Conservation (phyloP, 2,329 filamentous ascomycete genomes). For the Thielaviopsis populi region DNA sequence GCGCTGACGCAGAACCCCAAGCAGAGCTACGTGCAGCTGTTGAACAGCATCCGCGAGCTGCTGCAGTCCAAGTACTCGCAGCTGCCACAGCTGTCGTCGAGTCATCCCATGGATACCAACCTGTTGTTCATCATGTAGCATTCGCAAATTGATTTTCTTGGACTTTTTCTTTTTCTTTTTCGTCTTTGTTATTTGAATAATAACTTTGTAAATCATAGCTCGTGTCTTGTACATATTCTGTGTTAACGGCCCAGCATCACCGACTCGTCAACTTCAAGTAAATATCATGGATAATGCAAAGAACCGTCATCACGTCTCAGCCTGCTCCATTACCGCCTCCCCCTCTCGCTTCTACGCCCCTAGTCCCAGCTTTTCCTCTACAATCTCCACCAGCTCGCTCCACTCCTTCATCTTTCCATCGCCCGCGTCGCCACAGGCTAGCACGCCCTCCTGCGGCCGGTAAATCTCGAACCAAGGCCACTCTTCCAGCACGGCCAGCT, state of each 20-base stretch:
- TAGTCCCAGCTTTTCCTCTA: slow-evolving; percentile 32
- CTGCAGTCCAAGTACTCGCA: slow-evolving; percentile 66
- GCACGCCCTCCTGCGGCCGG: slow-evolving; percentile 54
- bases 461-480: slow-evolving; percentile 57
- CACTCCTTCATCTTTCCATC: slow-evolving; percentile 73
- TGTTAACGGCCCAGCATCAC: too few species aligned
- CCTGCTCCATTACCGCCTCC: background rate
- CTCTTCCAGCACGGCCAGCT: slow-evolving; percentile 52
- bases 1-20: slow-evolving; percentile 76
- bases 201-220: background rate
- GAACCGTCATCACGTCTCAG: background rate
- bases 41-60: slow-evolving; percentile 81
- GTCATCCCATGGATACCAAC: slow-evolving; percentile 64
- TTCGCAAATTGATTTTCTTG: slow-evolving; percentile 12
- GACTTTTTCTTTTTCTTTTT: background rate
- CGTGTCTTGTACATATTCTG: background rate
- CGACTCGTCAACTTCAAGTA: too few species aligned
- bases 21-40: slow-evolving; percentile 77
- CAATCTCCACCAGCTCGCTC: slow-evolving; percentile 52
- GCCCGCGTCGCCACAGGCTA: slow-evolving; percentile 77
- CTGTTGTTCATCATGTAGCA: slow-evolving; percentile 47
- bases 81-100: slow-evolving; percentile 82
- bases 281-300: background rate
- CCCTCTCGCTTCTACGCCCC: background rate
- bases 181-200: background rate